Evolutionary conservation across 257 asterid genomes (phyloP).

Genomic region (Solanum okadae): DNA sequence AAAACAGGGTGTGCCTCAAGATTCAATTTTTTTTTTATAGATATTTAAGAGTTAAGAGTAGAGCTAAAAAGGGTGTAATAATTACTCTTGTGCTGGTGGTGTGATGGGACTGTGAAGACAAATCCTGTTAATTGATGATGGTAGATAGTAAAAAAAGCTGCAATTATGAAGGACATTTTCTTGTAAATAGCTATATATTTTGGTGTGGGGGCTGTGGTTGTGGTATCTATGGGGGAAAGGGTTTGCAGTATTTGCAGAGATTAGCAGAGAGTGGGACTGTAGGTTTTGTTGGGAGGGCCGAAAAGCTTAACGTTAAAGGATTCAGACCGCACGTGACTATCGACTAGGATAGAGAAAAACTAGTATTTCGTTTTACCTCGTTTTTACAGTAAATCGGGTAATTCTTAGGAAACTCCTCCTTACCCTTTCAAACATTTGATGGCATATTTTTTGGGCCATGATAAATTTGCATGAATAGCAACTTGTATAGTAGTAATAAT

Average conservation of each 20-base stretch:
- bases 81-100: background rate
- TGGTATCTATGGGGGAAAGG: background rate
- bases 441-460: background rate
- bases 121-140: background rate
- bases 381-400: constrained; percentile 13
- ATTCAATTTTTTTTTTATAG: too few species aligned
- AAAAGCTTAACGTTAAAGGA: constrained; percentile 16
- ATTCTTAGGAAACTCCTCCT: background rate
- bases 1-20: background rate
- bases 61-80: constrained; percentile 7
- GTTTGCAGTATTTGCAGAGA: constrained; percentile 33
- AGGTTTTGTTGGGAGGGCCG: constrained; percentile 15
- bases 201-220: background rate
- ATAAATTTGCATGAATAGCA: too few species aligned
- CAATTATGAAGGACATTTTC: background rate
- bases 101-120: background rate
- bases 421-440: background rate
- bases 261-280: constrained; percentile 5
- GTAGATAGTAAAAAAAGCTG: constrained; percentile 16
- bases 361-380: constrained; percentile 7
- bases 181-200: background rate
- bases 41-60: too few species aligned
- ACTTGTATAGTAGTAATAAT: too few species aligned
- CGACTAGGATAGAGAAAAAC: constrained; percentile 16
- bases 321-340: constrained; percentile 55